Conservation (phyloP, 192 early-diverging fungal species). For the Rhizoclosmatium sp. region DNA sequence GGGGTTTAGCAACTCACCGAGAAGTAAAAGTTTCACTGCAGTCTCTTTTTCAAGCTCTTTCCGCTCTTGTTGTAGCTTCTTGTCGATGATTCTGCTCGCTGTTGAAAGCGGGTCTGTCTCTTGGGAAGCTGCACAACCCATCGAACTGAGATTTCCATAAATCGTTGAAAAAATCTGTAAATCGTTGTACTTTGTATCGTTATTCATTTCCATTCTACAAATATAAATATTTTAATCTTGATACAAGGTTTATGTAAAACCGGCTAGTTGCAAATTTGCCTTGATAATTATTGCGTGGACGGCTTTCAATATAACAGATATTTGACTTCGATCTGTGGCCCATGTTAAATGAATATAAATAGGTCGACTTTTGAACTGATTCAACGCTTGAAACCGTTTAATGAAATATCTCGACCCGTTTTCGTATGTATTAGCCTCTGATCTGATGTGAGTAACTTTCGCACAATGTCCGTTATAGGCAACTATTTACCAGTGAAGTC, state of each 20-base stretch:
- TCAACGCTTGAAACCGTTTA: constrained; percentile 49
- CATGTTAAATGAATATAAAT: constrained; percentile 69
- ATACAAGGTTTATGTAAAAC: not conserved
- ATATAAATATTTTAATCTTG: too few species aligned
- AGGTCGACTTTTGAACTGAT: constrained; percentile 45
- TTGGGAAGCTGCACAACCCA: not conserved
- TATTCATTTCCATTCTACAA: too few species aligned
- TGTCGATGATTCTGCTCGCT: not conserved
- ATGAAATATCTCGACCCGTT: constrained; percentile 55
- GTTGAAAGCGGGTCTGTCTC: not conserved
- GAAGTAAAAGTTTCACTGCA: constrained; percentile 44
- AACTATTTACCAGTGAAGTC: constrained; percentile 9
- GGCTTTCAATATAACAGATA: constrained; percentile 12
- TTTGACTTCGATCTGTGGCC: constrained; percentile 66
- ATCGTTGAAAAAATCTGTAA: too few species aligned
- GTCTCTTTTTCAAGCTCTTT: not conserved
- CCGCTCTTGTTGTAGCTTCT: not conserved
- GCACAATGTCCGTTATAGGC: too few species aligned
- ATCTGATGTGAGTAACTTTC: not conserved
- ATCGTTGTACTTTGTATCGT: too few species aligned
- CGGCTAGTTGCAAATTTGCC: not conserved
- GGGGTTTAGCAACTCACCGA: constrained; percentile 14
- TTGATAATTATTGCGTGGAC: not conserved
- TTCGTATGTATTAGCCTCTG: constrained; percentile 56
- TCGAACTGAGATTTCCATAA: not conserved